Conservation (phyloP, 2,329 filamentous ascomycete genomes). For the Polytolypa hystricis region DNA sequence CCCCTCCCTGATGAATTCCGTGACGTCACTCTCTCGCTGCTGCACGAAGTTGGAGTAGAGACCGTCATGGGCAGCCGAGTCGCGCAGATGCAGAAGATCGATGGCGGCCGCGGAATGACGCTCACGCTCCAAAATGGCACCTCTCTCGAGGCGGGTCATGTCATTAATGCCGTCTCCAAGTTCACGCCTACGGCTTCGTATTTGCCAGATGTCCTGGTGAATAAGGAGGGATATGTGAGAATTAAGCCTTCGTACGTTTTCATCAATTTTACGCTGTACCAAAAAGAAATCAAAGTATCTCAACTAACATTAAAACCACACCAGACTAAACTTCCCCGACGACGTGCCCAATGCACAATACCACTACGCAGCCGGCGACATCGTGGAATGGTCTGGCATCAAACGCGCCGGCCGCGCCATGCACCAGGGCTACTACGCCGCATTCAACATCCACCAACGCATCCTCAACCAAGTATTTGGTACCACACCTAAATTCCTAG, state of each 20-base stretch:
- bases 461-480: constrained; percentile 28
- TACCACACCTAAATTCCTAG: constrained; percentile 34
- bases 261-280: neutral
- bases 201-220: constrained; percentile 46
- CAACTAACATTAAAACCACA: neutral
- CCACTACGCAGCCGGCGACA: constrained; percentile 60
- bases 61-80: constrained; percentile 53
- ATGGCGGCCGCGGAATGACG: constrained; percentile 32
- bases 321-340: constrained; percentile 42
- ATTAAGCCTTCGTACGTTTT: constrained; percentile 42
- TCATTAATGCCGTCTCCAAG: constrained; percentile 57
- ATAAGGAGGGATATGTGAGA: constrained; percentile 53
- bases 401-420: constrained; percentile 64
- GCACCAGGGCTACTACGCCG: constrained; percentile 54
- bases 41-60: constrained; percentile 53
- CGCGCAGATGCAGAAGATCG: constrained; percentile 31
- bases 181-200: constrained; percentile 50
- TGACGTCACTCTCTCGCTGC: constrained; percentile 46
- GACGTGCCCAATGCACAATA: constrained; percentile 43
- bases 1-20: constrained; percentile 60
- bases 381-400: constrained; percentile 59
- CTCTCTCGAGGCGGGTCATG: constrained; percentile 48
- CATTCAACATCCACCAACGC: constrained; percentile 53
- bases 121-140: constrained; percentile 51
- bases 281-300: neutral